Evolutionary conservation across 2,329 filamentous ascomycete genomes (phyloP), one percentile per base, ranked within the genome.

Genomic region (Hypoxylon sp.): DNA sequence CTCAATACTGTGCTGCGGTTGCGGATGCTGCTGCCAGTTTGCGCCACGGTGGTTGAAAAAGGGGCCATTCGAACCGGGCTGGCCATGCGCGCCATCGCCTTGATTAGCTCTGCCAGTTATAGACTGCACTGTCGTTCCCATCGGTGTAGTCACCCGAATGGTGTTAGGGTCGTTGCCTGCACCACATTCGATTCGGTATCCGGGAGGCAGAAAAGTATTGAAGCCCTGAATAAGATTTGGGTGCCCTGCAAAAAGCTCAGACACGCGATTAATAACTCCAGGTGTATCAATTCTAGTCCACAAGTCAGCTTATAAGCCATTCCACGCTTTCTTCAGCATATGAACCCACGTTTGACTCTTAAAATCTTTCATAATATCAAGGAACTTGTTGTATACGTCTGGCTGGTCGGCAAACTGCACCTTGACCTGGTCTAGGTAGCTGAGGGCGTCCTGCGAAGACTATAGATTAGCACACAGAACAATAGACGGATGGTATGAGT

Each of bases 301-400:
- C 13, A 7, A 51, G 71, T 84, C 70, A 83, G 76, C 65, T 51
- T 50, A 46, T 51, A 46, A 22, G 13, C 48, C 53, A 62, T 57
- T 48, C 33, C 59, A 65, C 50, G 61, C 54, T 67, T 62, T 50
- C 56, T 46, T 53, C 56, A 22, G 11, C 44, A 48, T 51, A 61
- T 56, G 17, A 35, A 87, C 92, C 82, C 85, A 95, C 89, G 95
- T 94, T 82, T 97, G 95, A 76, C 94, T 97, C 82, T 99, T 99
- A 80, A 99, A 99, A 75, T 99, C 96, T 78, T 99, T 99, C 96
- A 99, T 99, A 54, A 99, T 99, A 75, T 99, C 96, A 50, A 99
- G 83, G 75, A 99, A 98, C 40, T 93, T 88, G 77, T 98, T 98
- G 77, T 99, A 99, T 0, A 99, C 96, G 80, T 98, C 95, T 3